A percentile compares a stretch with the other conserved stretches of the same genome.
phyloP scores from a whole-genome alignment of 768 basidiomycete genomes.

The Macrolepiota dolichaula region DNA sequence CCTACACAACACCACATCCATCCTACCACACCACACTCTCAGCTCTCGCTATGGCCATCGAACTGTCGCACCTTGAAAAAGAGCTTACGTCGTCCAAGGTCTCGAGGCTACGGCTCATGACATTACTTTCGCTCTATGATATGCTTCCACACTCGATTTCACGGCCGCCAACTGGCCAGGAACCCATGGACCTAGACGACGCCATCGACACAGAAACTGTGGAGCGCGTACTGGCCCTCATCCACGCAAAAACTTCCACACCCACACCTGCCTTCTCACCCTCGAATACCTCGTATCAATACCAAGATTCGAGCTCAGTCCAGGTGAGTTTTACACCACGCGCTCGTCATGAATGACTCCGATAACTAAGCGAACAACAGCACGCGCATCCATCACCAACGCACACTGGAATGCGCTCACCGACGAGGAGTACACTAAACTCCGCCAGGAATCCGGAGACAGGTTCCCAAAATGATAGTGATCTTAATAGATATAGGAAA shows the following conservation, averaged over 20 bases:
- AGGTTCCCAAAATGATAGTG: neutral
- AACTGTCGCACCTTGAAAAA: neutral
- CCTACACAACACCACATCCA: neutral
- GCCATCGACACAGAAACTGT: constrained; percentile 38
- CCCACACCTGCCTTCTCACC: neutral
- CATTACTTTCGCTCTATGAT: constrained; percentile 27
- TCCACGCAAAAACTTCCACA: neutral
- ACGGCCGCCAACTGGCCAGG: constrained; percentile 21
- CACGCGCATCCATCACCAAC: neutral
- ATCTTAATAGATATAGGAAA: neutral
- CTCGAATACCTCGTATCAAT: neutral
- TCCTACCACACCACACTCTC: neutral
- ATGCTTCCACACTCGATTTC: constrained; percentile 29
- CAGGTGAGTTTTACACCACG: neutral
- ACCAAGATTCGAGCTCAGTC: neutral
- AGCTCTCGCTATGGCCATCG: constrained; percentile 2
- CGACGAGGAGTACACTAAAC: neutral
- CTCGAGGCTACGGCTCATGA: constrained; percentile 25
- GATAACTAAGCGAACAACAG: neutral
- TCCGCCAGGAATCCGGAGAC: neutral
- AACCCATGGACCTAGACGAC: constrained; percentile 22
- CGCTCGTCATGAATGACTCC: neutral
- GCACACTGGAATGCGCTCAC: neutral
- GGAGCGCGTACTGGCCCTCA: constrained; percentile 18
- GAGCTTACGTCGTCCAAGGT: constrained; percentile 12